A percentile compares a stretch with the other conserved stretches of the same genome.
phyloP scores from a whole-genome alignment of 441 rosid species.

The Rhodomyrtus psidioides region DNA sequence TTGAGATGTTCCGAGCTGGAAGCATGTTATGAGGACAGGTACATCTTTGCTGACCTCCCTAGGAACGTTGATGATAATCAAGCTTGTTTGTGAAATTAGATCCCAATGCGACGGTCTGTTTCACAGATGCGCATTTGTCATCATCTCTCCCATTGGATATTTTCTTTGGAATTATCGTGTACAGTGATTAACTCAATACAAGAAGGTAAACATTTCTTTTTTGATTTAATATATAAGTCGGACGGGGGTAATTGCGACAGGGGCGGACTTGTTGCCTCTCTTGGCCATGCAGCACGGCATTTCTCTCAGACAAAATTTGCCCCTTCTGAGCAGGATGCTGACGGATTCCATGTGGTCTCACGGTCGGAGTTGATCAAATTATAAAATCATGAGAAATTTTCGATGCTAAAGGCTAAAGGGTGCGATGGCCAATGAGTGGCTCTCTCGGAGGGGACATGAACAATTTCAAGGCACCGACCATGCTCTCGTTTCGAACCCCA shows the following conservation, averaged over 20 bases:
- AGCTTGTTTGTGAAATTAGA: background rate
- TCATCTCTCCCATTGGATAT: background rate
- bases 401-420: background rate
- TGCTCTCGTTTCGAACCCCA: background rate
- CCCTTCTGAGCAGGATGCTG: no score
- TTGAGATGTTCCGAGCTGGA: background rate
- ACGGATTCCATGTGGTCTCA: no score
- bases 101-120: background rate
- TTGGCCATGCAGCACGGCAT: background rate
- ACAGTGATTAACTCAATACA: background rate
- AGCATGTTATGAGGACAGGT: background rate
- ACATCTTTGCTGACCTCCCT: background rate
- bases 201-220: background rate
- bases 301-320: no score
- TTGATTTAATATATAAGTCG: background rate
- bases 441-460: background rate
- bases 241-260: background rate
- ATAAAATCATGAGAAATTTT: background rate
- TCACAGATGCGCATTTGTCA: background rate
- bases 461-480: background rate
- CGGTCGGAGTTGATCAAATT: background rate
- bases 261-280: background rate
- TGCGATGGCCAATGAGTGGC: background rate
- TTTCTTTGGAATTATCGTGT: background rate
- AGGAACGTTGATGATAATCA: background rate